Percentiles rank a stretch among this genome's conserved stretches.
phyloP scores from a whole-genome alignment of 2,329 filamentous ascomycete genomes.

The Trichoderma sp. region DNA sequence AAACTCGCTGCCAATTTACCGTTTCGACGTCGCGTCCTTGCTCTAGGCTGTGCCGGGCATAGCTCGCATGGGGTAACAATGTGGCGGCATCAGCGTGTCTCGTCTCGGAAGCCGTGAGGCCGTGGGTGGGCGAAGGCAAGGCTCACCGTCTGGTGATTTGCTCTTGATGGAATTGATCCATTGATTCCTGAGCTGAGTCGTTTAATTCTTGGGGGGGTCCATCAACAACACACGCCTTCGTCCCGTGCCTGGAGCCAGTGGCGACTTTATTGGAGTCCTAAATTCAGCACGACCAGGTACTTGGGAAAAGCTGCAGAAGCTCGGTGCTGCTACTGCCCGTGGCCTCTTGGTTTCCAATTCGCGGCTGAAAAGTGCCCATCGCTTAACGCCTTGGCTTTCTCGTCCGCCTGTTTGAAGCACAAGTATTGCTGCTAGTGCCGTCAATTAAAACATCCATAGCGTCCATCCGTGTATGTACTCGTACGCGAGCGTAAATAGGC shows the following conservation, averaged over 20 bases:
- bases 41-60: constrained; percentile 9
- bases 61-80: not conserved
- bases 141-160: not conserved
- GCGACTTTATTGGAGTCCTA: not conserved
- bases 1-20: not conserved
- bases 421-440: not conserved
- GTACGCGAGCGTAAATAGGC: not conserved
- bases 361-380: not conserved
- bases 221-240: not conserved
- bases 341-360: not conserved
- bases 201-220: not conserved
- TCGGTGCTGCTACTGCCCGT: not conserved
- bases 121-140: not conserved
- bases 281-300: not conserved
- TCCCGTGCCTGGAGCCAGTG: constrained; percentile 9
- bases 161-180: not conserved
- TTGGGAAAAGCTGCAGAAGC: not conserved
- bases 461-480: not conserved
- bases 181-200: not conserved
- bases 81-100: constrained; percentile 15
- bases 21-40: not conserved
- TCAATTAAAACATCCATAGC: not conserved
- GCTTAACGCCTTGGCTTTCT: not conserved
- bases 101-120: not conserved
- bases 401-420: not conserved